Conservation (phyloP, 2,329 filamentous ascomycete species). For the Fusarium irregulare region DNA sequence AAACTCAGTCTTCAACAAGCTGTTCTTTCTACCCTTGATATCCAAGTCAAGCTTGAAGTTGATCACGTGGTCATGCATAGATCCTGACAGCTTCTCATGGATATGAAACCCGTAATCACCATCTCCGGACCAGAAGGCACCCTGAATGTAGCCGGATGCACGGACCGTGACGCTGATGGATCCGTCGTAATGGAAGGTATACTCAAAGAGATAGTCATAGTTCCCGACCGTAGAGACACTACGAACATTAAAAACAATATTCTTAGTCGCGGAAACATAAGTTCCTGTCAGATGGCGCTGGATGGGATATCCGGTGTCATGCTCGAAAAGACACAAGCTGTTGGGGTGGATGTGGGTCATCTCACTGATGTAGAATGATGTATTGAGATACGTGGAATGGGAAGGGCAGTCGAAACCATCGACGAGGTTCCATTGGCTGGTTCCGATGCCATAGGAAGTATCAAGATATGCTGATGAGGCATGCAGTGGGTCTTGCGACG, state of each 20-base stretch:
- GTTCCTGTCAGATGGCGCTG: conserved; percentile 58
- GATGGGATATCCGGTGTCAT: conserved; percentile 61
- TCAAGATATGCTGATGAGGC: conserved; percentile 61
- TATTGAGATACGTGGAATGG: conserved; percentile 62
- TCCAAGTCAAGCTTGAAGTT: conserved; percentile 68
- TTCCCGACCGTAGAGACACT: conserved; percentile 64
- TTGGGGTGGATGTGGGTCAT: conserved; percentile 59
- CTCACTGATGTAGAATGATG: conserved; percentile 57
- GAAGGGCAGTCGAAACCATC: conserved; percentile 64
- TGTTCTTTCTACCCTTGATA: conserved; percentile 60
- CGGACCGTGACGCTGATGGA: conserved; percentile 63
- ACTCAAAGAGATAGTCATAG: conserved; percentile 65
- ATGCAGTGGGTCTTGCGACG: conserved; percentile 59
- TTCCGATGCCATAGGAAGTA: conserved; percentile 60
- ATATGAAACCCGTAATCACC: conserved; percentile 63
- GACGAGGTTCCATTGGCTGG: conserved; percentile 58
- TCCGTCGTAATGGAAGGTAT: conserved; percentile 64
- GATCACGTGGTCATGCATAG: conserved; percentile 67
- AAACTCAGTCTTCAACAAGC: conserved; percentile 52
- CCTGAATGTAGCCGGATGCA: conserved; percentile 66
- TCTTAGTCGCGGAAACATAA: conserved; percentile 60
- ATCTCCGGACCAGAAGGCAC: conserved; percentile 59
- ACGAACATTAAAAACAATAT: conserved; percentile 59
- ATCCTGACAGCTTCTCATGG: conserved; percentile 59
- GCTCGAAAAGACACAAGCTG: conserved; percentile 68